phyloP scores from a whole-genome alignment of 1,139 yeast genomes.

The Barnettozyma hawaiiensis region DNA sequence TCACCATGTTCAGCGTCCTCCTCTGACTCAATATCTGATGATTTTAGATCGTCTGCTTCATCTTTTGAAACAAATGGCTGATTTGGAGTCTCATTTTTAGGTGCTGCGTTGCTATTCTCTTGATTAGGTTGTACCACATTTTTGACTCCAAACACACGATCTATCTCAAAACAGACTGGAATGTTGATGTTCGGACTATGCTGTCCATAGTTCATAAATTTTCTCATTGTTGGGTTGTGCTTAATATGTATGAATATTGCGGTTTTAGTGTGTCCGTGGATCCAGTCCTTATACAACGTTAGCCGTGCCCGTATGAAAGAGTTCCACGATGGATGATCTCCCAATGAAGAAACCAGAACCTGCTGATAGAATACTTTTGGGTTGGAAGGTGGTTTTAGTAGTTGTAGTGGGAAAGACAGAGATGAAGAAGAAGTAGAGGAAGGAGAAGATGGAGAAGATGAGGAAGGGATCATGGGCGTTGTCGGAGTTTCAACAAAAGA shows the following conservation, averaged over 20 bases:
- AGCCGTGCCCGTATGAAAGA: slow-evolving; percentile 17
- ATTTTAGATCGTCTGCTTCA: slow-evolving; percentile 14
- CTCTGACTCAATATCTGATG: slow-evolving; percentile 10
- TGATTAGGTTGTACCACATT: slow-evolving; percentile 4
- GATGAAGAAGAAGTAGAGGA: slow-evolving; percentile 1
- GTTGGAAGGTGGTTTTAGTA: slow-evolving; percentile 3
- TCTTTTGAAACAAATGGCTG: slow-evolving; percentile 16
- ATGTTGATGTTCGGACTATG: neutral
- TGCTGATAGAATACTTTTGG: slow-evolving; percentile 18
- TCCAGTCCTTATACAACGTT: slow-evolving; percentile 22
- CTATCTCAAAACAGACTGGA: slow-evolving; percentile 4
- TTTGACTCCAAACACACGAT: slow-evolving; percentile 10
- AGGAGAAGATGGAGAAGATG: slow-evolving; percentile 1
- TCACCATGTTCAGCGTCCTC: slow-evolving; percentile 7
- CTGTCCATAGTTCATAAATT: slow-evolving; percentile 10
- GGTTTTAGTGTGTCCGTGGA: slow-evolving; percentile 1
- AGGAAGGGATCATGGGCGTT: neutral
- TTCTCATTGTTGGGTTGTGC: slow-evolving; percentile 15
- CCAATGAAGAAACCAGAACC: slow-evolving; percentile 19
- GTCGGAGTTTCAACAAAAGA: slow-evolving; percentile 18
- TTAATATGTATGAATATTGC: slow-evolving; percentile 17
- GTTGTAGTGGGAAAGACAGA: slow-evolving; percentile 1
- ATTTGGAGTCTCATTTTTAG: neutral
- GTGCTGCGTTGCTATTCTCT: neutral
- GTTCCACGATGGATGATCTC: slow-evolving; percentile 19